Percentiles rank a stretch among this genome's conserved stretches.
These are phyloP conservation scores for Pseudophaeomoniella oleicola DNA, from an alignment of 2,329 filamentous ascomycete species.

Conservation along the genomic window DNA sequence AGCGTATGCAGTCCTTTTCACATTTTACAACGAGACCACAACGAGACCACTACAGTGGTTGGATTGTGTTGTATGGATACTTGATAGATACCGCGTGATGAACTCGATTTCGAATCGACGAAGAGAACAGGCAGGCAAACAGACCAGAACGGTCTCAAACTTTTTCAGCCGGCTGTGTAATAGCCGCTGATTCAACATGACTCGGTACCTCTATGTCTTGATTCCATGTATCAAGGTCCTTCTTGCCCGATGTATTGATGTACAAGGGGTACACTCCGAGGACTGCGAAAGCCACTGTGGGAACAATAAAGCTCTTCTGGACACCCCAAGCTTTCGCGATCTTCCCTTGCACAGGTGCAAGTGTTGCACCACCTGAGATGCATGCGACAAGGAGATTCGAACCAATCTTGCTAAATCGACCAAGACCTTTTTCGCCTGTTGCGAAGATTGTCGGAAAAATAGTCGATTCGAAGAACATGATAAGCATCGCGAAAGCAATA, in stretches of 20 bases:
- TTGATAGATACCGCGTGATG: too few species aligned
- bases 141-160: too few species aligned
- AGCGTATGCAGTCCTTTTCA: too few species aligned
- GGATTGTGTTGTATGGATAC: too few species aligned
- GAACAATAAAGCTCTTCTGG: constrained; percentile 5
- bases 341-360: constrained; percentile 56
- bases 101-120: too few species aligned
- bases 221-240: constrained; percentile 19
- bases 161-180: too few species aligned
- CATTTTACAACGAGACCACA: too few species aligned
- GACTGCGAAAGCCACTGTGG: constrained; percentile 18
- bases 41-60: too few species aligned
- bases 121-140: too few species aligned
- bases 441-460: constrained; percentile 73
- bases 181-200: too few species aligned
- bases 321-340: constrained; percentile 33
- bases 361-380: constrained; percentile 51
- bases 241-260: constrained; percentile 16
- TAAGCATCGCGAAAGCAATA: constrained; percentile 46
- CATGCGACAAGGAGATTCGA: constrained; percentile 59
- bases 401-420: constrained; percentile 63
- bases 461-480: constrained; percentile 70
- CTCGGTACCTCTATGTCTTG: too few species aligned
- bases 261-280: constrained; percentile 20
- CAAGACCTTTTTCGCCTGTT: constrained; percentile 61